Base-by-base conservation (phyloP, 2,329 filamentous ascomycete genomes). In the Metarhizium anisopliae region DNA sequence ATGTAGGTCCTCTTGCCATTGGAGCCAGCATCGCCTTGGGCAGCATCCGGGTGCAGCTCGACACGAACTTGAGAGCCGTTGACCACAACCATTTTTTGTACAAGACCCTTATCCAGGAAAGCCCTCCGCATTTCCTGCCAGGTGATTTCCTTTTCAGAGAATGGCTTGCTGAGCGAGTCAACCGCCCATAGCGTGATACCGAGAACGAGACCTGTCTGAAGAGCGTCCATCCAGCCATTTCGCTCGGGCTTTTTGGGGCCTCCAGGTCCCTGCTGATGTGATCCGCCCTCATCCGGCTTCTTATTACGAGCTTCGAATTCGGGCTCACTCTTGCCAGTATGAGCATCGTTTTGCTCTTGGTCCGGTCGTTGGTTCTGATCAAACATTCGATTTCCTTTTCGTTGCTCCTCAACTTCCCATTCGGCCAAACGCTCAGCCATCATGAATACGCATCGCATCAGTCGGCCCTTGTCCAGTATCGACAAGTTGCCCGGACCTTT, bases 101-200 rank as follows among this genome's bases (percentile, higher is more conserved):
- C 92, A 29, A 99, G 80, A 7, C 94, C 94, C 77, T 95, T 96
- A 73, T 96, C 91, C 58, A 99, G 78, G 78, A 96, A 97, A 36
- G 90, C 94, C 63, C 84, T 92, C 60, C 89, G 81, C 74, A 99
- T 90, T 74, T 99, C 94, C 73, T 99, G 92, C 90, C 91, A 99
- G 55, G 94, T 97, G 57, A 99, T 96, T 68, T 99, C 93, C 66
- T 73, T 72, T 60, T 78, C 74, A 4, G 72, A 71, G 59, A 77
- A 73, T 30, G 76, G 61, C 60, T 72, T 72, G 62, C 67, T 67
- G 53, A 73, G 62, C 8, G 66, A 64, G 36, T 72, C 74, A 7
- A 80, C 63, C 47, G 74, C 74, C 60, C 74, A 78, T 7, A 74
- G 70, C 30, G 90, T 79, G 56, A 93, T 74, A 58, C 76, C 77